Evolutionary conservation across 2,329 filamentous ascomycete genomes (phyloP), one percentile per base, ranked within the genome.

Genomic region (Xylaria sp.): DNA sequence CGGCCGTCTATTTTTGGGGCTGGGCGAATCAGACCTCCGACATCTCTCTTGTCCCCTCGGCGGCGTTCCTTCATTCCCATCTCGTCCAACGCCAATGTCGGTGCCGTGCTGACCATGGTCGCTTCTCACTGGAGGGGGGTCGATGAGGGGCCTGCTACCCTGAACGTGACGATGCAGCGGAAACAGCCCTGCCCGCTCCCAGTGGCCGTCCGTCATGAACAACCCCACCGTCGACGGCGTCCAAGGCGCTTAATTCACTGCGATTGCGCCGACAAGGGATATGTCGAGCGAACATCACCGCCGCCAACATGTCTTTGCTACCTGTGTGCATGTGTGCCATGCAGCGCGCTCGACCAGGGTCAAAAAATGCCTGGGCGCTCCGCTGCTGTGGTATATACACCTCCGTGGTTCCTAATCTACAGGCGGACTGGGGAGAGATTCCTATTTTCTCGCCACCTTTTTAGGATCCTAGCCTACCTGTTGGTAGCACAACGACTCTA

Each of bases 171-270:
- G 40, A 63, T 67, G 61, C 62, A 65, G 47, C 43, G 12, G 12
- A 23, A 31, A 21, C 46, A 37, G 58, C 42, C 50, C 47, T 57
- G 57, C n/a, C 55, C 47, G 50, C 55, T 57, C 57, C 64, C 60
- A 70, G 57, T 73, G 70, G 71, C 66, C 61, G 64, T 59, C 43
- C 59, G 62, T 60, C 60, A 68, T 66, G 28, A 55, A 61, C 43
- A 59, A 50, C 68, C 70, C 70, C 71, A 69, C 69, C 60, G 57
- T 21, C 50, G 38, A 47, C 62, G 60, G 57, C 60, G 65, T 62
- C 59, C 71, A 64, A 57, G 68, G 71, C 71, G 71, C 71, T 73
- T 73, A 73, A 63, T 58, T 25, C 55, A 66, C 54, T 61, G 54
- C 64, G 61, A 60, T 4, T 56, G 64, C 57, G 51, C 61, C 60